Base-by-base conservation (phyloP, 176 grass and related monocot genomes). In the Oryza nivara region DNA sequence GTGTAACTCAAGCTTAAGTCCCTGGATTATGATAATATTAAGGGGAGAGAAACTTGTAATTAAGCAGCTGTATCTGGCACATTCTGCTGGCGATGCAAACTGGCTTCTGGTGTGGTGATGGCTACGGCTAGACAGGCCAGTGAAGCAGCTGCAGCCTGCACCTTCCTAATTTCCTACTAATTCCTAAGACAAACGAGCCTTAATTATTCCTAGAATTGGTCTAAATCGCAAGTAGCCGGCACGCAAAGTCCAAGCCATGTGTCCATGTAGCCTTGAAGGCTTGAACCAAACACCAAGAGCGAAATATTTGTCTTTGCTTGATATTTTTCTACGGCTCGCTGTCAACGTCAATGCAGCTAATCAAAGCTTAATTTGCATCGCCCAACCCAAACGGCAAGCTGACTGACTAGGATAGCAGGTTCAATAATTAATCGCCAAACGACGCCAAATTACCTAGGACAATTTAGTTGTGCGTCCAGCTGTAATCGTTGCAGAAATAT, bases 261-360 rank as follows among this genome's bases (percentile, higher is more conserved):
- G 68, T 19, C 32, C 30, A 58, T 58, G 54, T 58, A 58, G 54
- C 54, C 5, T 58, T 20, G 19, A 32, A 32, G 28, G 28, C 28
- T 35, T 35, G 34, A 58, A 58, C 54, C 6, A 58, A 58, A 9
- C 54, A 58, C 54, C 54, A 58, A 70, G 10, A 63, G 36, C 46
- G 1, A 38, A 36, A 13, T 0, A 11, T 23, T 51, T 6, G n/a
- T 19, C 1, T 34, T 80, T 69, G 74, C 76, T 61, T 63, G 70
- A 4, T 16, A 17, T 9, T 12, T 41, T 75, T 46, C 76, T 22
- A 36, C 36, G 70, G 15, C 70, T 85, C 61, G 28, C 76, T 40
- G 82, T 80, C 80, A 32, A 23, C 19, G 7, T 67, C 76, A 80
- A 58, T 49, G 26, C 75, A 56, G 20, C 61, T 75, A 58, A 63